These are phyloP conservation scores for Coprinopsis cinerea DNA, from an alignment of 768 basidiomycete species.

Conservation along the genomic window DNA sequence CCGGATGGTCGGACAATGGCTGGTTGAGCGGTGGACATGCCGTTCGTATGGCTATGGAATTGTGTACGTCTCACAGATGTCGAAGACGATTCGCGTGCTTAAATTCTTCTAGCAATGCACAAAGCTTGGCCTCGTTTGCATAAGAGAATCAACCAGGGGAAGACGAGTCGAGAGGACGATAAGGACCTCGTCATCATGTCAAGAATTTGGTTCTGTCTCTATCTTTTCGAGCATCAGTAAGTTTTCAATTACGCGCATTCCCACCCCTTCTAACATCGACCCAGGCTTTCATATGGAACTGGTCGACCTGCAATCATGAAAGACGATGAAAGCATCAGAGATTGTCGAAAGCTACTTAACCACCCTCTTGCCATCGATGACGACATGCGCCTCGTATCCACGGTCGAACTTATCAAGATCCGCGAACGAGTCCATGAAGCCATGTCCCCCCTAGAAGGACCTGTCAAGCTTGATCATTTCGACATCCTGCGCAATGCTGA, in stretches of 20 bases:
- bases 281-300: conserved; percentile 91
- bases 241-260: too few relatives aligned
- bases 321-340: conserved; percentile 86
- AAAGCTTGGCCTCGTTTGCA: conserved; percentile 84
- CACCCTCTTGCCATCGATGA: conserved; percentile 90
- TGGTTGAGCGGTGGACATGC: conserved; percentile 95
- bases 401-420: conserved; percentile 87
- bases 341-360: conserved; percentile 72
- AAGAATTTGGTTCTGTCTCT: conserved; percentile 90
- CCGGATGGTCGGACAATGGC: conserved; percentile 94
- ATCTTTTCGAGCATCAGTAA: conserved; percentile 91
- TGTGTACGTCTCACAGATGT: conserved; percentile 47
- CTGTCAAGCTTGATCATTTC: conserved; percentile 69
- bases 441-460: conserved; percentile 71
- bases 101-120: conserved; percentile 60
- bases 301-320: conserved; percentile 89
- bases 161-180: conserved; percentile 55
- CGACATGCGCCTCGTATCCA: conserved; percentile 92
- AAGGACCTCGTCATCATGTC: conserved; percentile 75
- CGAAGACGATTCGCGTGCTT: neutral
- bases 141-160: conserved; percentile 69
- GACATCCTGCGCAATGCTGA: conserved; percentile 68
- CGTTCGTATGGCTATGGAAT: conserved; percentile 94
- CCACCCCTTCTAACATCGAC: too few relatives aligned
- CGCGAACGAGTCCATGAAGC: conserved; percentile 83